These are phyloP conservation scores for Aureobasidium namibiae DNA, from an alignment of 2,329 filamentous ascomycete species.

Conservation along the genomic window DNA sequence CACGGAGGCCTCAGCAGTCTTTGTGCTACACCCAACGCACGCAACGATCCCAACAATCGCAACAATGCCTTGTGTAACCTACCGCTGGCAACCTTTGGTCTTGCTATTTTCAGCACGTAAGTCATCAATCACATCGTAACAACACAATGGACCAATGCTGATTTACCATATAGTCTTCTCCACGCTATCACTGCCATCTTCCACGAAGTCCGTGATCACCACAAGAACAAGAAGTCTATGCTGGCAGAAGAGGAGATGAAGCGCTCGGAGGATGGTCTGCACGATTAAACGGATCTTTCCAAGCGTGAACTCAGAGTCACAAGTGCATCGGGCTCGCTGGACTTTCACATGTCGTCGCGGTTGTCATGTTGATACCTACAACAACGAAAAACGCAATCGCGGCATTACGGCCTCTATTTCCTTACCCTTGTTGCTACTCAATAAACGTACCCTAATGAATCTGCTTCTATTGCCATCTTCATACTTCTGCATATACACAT, in stretches of 20 bases:
- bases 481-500: no score
- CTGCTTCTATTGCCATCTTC: no score
- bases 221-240: background rate
- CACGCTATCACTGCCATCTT: slow-evolving; percentile 36
- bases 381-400: background rate
- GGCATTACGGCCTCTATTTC: background rate
- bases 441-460: background rate
- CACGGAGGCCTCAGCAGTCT: slow-evolving; percentile 3
- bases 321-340: background rate
- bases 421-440: background rate
- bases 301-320: background rate
- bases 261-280: background rate
- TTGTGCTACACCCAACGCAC: background rate
- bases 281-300: background rate
- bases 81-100: slow-evolving; percentile 36
- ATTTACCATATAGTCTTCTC: slow-evolving; percentile 20
- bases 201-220: slow-evolving; percentile 29
- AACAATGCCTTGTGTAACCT: slow-evolving; percentile 30
- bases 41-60: background rate
- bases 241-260: slow-evolving; percentile 1
- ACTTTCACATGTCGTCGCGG: background rate
- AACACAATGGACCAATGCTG: background rate
- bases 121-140: background rate
- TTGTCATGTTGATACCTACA: background rate
- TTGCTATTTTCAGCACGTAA: slow-evolving; percentile 37